These are phyloP conservation scores for Sphagnum tenellum DNA, from an alignment of 225 moss, liverwort and hornwort genomes.

Conservation along the genomic window DNA sequence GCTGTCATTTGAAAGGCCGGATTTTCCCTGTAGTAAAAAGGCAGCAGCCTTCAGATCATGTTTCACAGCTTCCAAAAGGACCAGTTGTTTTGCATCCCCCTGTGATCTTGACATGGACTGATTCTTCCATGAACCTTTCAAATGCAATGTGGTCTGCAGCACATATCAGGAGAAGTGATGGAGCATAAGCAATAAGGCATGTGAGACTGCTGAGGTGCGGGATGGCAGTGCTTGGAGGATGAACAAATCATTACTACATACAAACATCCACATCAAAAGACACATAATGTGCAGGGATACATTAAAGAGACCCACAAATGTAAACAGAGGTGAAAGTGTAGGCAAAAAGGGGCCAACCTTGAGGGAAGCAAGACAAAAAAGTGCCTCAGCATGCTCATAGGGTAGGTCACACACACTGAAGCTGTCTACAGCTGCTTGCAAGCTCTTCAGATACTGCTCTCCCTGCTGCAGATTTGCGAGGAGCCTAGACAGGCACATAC, in stretches of 20 bases:
- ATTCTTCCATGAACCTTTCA: slow-evolving; percentile 1
- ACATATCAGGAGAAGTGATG: no score
- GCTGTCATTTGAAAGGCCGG: background rate
- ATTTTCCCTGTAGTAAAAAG: background rate
- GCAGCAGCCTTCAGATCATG: slow-evolving; percentile 8
- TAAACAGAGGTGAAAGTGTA: background rate
- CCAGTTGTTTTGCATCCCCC: background rate
- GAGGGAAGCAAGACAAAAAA: slow-evolving; percentile 7
- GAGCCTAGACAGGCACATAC: background rate
- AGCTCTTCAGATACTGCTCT: slow-evolving; percentile 8
- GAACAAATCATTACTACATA: no score
- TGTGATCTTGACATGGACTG: background rate
- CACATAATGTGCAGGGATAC: background rate
- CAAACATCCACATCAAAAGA: no score
- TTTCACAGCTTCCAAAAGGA: slow-evolving; percentile 5
- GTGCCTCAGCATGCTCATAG: slow-evolving; percentile 12
- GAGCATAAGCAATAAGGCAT: no score
- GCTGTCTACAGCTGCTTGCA: slow-evolving; percentile 14
- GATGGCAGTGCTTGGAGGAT: no score
- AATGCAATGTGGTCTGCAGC: slow-evolving; percentile 9
- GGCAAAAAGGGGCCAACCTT: background rate
- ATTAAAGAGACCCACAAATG: background rate
- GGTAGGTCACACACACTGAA: slow-evolving; percentile 10
- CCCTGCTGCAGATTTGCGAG: slow-evolving; percentile 12
- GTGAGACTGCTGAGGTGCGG: no score